These are phyloP conservation scores for Rhodofomes roseus DNA, from an alignment of 1,284 basidiomycete species.

Conservation along the genomic window DNA sequence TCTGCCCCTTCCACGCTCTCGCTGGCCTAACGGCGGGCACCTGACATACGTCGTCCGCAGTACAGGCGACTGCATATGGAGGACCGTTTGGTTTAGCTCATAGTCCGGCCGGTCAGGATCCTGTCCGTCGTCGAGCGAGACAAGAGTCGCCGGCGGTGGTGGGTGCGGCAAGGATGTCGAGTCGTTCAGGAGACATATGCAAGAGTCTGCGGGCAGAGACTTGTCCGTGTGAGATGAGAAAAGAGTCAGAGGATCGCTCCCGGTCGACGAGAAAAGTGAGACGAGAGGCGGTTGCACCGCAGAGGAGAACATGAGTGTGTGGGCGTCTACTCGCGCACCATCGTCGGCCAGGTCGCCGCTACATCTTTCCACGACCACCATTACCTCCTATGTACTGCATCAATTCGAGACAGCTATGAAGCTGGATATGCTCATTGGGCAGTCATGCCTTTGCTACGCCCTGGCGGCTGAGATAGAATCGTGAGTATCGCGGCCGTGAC, in stretches of 20 bases:
- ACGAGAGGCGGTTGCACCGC: constrained; percentile 57
- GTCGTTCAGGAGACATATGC: constrained; percentile 65
- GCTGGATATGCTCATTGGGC: no score
- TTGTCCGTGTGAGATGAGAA: constrained; percentile 53
- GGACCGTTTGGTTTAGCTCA: constrained; percentile 59
- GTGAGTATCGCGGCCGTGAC: no score
- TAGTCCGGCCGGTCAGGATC: constrained; percentile 26
- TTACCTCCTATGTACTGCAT: no score
- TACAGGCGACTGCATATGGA: constrained; percentile 83
- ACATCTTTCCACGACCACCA: no score
- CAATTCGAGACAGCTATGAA: no score
- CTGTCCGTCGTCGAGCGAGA: constrained; percentile 34
- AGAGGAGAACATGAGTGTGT: constrained; percentile 22
- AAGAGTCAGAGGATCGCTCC: constrained; percentile 57
- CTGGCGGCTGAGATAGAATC: no score
- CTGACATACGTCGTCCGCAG: constrained; percentile 68
- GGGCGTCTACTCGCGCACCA: background rate
- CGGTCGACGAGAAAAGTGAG: constrained; percentile 78
- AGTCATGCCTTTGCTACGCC: no score
- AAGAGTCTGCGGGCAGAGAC: constrained; percentile 56
- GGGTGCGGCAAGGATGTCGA: constrained; percentile 49
- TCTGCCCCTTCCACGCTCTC: background rate
- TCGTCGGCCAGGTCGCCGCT: no score
- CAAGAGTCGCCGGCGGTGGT: constrained; percentile 39
- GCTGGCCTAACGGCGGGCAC: constrained; percentile 38